Evolutionary conservation across 352 stramenopile species (phyloP).

Genomic region (Phytophthora litchii): DNA sequence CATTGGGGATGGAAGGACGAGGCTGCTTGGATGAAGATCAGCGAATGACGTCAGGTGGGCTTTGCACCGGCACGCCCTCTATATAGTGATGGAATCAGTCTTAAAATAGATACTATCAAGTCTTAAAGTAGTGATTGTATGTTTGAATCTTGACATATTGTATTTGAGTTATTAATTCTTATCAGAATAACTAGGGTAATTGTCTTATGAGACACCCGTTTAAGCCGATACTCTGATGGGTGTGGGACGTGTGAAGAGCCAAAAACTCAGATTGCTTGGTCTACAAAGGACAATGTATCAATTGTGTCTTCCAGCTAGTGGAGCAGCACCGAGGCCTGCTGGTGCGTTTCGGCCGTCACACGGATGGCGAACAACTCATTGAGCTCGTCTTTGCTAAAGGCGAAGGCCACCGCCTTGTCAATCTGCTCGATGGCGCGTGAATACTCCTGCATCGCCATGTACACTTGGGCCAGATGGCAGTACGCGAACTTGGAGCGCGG

Average conservation of each 20-base stretch:
- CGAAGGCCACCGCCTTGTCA: slow-evolving; percentile 73
- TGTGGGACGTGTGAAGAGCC: slow-evolving; percentile 18
- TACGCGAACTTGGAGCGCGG: slow-evolving; percentile 86
- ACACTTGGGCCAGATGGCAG: slow-evolving; percentile 83
- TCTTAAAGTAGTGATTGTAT: not conserved
- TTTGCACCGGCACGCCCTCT: slow-evolving; percentile 19
- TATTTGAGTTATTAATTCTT: slow-evolving; percentile 6
- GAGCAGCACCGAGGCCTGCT: slow-evolving; percentile 68
- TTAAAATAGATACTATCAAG: not conserved
- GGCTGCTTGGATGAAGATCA: slow-evolving; percentile 31
- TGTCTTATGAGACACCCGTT: not conserved
- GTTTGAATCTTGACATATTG: not conserved
- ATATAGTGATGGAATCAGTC: not conserved
- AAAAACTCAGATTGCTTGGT: slow-evolving; percentile 30
- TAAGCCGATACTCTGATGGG: slow-evolving; percentile 3
- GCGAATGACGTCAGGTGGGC: slow-evolving; percentile 18
- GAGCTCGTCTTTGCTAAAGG: slow-evolving; percentile 77
- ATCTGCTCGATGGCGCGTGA: slow-evolving; percentile 81
- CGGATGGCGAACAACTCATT: slow-evolving; percentile 82
- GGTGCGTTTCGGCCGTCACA: slow-evolving; percentile 79
- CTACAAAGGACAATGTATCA: slow-evolving; percentile 20
- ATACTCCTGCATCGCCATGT: slow-evolving; percentile 89
- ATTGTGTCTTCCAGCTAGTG: slow-evolving; percentile 42
- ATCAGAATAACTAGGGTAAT: not conserved
- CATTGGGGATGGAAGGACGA: slow-evolving; percentile 40